Base-by-base conservation (phyloP, 371 early-diverging fungal genomes). In the Mucor plumbeus region DNA sequence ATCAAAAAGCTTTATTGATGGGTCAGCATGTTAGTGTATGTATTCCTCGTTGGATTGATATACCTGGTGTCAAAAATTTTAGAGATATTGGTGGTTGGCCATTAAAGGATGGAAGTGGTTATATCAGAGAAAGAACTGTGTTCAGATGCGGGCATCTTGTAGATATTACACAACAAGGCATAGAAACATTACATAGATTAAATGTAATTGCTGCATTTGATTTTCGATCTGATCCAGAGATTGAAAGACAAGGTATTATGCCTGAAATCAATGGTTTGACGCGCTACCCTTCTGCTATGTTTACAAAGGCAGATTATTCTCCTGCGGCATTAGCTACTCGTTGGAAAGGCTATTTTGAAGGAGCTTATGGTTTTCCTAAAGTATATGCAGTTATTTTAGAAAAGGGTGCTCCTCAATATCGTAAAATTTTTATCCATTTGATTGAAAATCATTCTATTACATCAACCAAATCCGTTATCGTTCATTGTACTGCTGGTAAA, bases 401-500 rank as follows among this genome's bases (percentile, higher is more conserved):
- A 62, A 84, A 81, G 56, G 85, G 81, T 0, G 75, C 75, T n/a
- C 75, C 71, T 57, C 81, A 79, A 53, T 83, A 84, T 44, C 64
- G 81, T 13, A 79, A 80, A 10, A 82, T 88, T 50, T 81, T 88
- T 66, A 60, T 78, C 11, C 83, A 88, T 65, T 76, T 89, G 63
- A 74, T 88, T 55, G 76, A 85, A 43, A 70, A 88, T 26, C 77
- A 71, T 39, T 72, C 76, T n/a, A 73, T 36, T 84, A 83, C 47
- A 82, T 71, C 73, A 3, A 75, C 72, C 14, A 61, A 73, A 15
- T 73, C 94, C 0, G 83, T 95, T 9, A 79, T 94, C 65, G 88
- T 95, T 38, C 95, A 95, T 70, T 95, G 95, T 77, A 91, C 93
- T 13, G 93, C 93, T 34, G 95, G 95, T 55, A 95, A 95, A 76